phyloP scores from a whole-genome alignment of 108 stramenopile genomes.

The Nitzschia palea region DNA sequence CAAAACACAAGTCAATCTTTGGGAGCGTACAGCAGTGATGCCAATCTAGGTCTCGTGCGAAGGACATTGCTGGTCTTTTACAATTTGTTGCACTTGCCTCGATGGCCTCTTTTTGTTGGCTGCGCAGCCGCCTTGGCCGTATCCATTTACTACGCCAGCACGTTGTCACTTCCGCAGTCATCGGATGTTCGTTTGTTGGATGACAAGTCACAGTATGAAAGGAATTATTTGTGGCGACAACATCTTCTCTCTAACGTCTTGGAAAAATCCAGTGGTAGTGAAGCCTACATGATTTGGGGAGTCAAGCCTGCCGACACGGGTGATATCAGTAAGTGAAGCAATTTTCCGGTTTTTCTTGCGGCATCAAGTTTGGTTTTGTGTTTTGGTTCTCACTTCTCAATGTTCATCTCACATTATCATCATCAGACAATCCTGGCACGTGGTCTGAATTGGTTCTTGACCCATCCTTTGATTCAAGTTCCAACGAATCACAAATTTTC shows the following conservation, averaged over 20 bases:
- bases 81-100: conserved; percentile 26
- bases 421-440: conserved; percentile 34
- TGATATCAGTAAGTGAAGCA: conserved; percentile 26
- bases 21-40: neutral
- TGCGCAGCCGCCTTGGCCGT: conserved; percentile 17
- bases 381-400: too few species aligned
- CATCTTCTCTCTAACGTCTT: conserved; percentile 19
- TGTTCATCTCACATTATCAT: too few species aligned
- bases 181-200: conserved; percentile 39
- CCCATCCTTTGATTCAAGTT: conserved; percentile 34
- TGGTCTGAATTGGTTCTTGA: conserved; percentile 48
- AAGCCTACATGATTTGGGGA: conserved; percentile 42
- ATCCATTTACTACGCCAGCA: conserved; percentile 26
- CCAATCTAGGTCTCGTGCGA: conserved; percentile 24
- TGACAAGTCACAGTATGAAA: conserved; percentile 20
- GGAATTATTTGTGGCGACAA: conserved; percentile 32
- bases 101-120: conserved; percentile 31
- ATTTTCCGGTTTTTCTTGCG: too few species aligned
- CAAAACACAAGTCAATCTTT: neutral
- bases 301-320: conserved; percentile 39
- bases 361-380: too few species aligned
- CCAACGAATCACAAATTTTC: conserved; percentile 30
- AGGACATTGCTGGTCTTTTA: conserved; percentile 30
- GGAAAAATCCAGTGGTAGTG: conserved; percentile 26
- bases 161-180: conserved; percentile 28